These are phyloP conservation scores for Alternaria burnsii DNA, from an alignment of 2,329 filamentous ascomycete species.

Conservation along the genomic window DNA sequence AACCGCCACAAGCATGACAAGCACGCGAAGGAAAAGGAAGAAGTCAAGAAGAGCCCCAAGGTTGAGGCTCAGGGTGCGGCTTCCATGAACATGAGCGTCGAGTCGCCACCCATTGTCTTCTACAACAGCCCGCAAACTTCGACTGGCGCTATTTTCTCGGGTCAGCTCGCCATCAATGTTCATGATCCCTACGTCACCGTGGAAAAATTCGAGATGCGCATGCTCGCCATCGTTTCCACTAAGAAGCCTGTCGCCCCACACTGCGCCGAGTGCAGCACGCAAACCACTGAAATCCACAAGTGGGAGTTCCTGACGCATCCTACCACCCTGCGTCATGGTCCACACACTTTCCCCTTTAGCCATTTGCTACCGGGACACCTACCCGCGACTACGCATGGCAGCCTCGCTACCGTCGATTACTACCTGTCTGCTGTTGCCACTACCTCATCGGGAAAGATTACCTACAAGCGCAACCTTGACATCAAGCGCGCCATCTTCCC, in stretches of 20 bases:
- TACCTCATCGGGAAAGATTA: constrained; percentile 67
- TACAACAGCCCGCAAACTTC: constrained; percentile 79
- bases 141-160: constrained; percentile 84
- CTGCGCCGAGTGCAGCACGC: constrained; percentile 78
- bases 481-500: constrained; percentile 83
- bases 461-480: constrained; percentile 72
- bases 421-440: constrained; percentile 65
- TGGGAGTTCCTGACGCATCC: constrained; percentile 73
- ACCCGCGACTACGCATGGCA: constrained; percentile 81
- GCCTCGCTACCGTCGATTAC: constrained; percentile 79
- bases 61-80: constrained; percentile 55
- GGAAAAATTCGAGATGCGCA: constrained; percentile 74
- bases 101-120: constrained; percentile 87
- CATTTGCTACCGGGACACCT: constrained; percentile 84
- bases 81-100: constrained; percentile 70
- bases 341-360: constrained; percentile 87
- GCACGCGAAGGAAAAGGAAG: constrained; percentile 30
- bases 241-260: constrained; percentile 84
- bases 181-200: constrained; percentile 71
- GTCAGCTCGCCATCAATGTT: constrained; percentile 78
- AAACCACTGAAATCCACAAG: constrained; percentile 75
- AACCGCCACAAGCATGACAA: constrained; percentile 48
- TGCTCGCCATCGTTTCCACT: constrained; percentile 75
- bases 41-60: constrained; percentile 47
- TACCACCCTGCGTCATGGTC: constrained; percentile 56